A percentile compares a stretch with the other conserved stretches of the same genome.
phyloP scores from a whole-genome alignment of 139 green algal genomes.

The Volvox reticuliferus region DNA sequence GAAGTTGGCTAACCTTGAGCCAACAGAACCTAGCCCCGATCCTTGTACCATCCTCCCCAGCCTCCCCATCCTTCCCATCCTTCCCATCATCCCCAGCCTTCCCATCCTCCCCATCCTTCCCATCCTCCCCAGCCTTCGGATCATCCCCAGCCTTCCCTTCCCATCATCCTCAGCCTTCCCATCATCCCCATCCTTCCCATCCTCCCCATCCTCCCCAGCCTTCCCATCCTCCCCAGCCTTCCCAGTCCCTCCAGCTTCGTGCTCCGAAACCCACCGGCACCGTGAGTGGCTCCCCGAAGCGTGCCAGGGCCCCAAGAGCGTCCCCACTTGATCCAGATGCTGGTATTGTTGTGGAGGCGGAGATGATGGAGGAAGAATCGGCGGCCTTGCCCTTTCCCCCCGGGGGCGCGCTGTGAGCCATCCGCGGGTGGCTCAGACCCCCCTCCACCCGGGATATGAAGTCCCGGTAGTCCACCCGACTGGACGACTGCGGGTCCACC shows the following conservation, averaged over 20 bases:
- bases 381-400: not conserved
- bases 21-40: too few species aligned
- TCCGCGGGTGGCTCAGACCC: not conserved
- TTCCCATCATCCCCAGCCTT: too few species aligned
- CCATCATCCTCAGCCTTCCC: too few species aligned
- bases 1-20: too few species aligned
- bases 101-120: not conserved
- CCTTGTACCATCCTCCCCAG: not conserved
- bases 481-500: not conserved
- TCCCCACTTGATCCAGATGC: too few species aligned
- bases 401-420: slow-evolving; percentile 7
- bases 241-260: not conserved
- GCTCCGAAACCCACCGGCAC: slow-evolving; percentile 20
- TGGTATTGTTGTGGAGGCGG: not conserved
- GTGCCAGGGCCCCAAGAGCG: not conserved
- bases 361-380: too few species aligned
- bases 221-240: not conserved
- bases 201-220: not conserved
- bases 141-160: too few species aligned
- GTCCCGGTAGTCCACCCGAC: slow-evolving; percentile 35
- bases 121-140: not conserved
- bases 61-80: not conserved
- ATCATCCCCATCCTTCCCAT: not conserved
- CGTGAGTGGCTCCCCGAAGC: not conserved
- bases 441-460: slow-evolving; percentile 1